A percentile compares a stretch with the other conserved stretches of the same genome.
Evolutionary conservation across 257 asterid species (phyloP).

Genomic region (Nicotiana sylvestris): DNA sequence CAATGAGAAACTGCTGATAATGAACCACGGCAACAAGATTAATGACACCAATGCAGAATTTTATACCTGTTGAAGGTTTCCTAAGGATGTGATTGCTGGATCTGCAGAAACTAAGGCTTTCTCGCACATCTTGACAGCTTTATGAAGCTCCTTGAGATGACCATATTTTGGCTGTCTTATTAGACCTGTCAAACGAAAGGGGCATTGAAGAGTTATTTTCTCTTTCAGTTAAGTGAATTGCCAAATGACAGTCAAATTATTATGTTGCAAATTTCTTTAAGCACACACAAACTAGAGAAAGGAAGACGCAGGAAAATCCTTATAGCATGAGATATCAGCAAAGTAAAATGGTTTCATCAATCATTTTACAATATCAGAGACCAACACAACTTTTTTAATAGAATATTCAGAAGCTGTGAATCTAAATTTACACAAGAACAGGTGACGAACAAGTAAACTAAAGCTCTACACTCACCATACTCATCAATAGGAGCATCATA

Average conservation of each 20-base stretch:
- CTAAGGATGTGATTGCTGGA: conserved; percentile 78
- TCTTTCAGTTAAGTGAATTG: neutral
- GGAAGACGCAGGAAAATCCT: neutral
- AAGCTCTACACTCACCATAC: conserved; percentile 42
- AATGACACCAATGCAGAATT: neutral
- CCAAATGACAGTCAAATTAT: neutral
- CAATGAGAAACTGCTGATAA: neutral
- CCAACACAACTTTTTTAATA: neutral
- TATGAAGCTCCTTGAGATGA: conserved; percentile 87
- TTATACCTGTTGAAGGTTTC: conserved; percentile 80
- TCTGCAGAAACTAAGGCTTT: conserved; percentile 74
- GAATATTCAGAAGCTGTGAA: neutral
- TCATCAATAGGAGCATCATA: conserved; percentile 94
- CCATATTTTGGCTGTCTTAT: conserved; percentile 87
- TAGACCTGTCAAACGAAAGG: conserved; percentile 23
- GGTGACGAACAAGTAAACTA: neutral
- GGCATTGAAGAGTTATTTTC: neutral
- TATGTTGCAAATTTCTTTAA: neutral
- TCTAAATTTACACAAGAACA: neutral
- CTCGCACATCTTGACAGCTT: conserved; percentile 74
- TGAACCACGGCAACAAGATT: neutral
- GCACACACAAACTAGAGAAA: neutral
- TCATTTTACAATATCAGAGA: neutral
- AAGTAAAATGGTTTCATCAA: neutral
- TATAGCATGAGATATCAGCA: neutral